phyloP scores from a whole-genome alignment of 2,329 filamentous ascomycete genomes.

The Aspergillus ustus region DNA sequence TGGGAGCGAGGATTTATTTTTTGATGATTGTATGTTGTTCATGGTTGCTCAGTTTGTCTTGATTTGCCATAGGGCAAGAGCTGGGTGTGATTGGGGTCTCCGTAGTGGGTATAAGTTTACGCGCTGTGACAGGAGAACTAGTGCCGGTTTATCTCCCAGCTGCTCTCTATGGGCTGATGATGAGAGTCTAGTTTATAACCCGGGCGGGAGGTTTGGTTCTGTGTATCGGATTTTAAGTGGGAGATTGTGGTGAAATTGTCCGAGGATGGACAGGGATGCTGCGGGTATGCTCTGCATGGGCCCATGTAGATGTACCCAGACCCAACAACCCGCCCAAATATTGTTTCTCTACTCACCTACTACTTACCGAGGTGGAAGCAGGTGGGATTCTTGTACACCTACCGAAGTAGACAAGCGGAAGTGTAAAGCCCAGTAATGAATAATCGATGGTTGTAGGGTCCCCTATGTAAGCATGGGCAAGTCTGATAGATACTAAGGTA shows the following conservation, averaged over 20 bases:
- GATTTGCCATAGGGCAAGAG: not conserved
- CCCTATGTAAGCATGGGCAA: not conserved
- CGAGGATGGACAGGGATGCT: not conserved
- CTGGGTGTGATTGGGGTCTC: not conserved
- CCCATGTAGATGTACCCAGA: not conserved
- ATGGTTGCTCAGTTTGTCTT: not conserved
- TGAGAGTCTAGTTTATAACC: not conserved
- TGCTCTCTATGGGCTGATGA: not conserved
- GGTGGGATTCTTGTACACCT: not conserved
- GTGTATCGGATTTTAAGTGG: constrained; percentile 2
- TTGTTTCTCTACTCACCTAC: not conserved
- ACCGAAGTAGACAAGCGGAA: not conserved
- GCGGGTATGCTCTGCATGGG: no score
- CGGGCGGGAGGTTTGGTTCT: constrained; percentile 2
- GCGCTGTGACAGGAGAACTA: not conserved
- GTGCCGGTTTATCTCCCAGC: not conserved
- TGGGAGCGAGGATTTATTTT: not conserved
- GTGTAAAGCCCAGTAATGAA: not conserved
- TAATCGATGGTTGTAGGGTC: not conserved
- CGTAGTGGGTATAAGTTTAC: not conserved
- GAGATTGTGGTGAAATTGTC: not conserved
- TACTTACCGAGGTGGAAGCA: not conserved
- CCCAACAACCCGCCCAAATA: not conserved
- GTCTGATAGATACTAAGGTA: not conserved
- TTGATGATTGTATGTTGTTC: not conserved